Base-by-base conservation (phyloP, 129 eudicot genomes). In the Kitagawia praeruptora region DNA sequence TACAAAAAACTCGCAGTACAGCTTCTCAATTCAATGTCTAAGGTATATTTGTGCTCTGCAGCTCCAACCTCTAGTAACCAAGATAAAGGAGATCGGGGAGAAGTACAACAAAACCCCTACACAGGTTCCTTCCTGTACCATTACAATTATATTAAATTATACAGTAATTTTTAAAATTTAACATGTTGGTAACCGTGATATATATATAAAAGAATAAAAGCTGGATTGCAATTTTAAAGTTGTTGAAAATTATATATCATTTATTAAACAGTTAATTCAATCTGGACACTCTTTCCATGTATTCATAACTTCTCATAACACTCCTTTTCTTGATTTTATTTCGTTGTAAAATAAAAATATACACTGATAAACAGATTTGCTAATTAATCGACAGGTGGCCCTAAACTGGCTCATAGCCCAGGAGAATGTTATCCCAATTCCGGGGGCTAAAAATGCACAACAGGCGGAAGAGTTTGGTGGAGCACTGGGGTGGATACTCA, bases 321-420 rank as follows among this genome's bases (percentile, higher is more conserved):
- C 3, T 53, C 10, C 11, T 53, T 10, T 19, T 21, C 27, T 53
- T n/a, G 15, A 76, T 34, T 16, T 64, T 0, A 23, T 23, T 18
- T 66, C 3, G n/a, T n/a, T n/a, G n/a, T n/a, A n/a, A n/a, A n/a
- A n/a, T 27, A 31, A 1, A 31, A 5, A 31, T 31, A 13, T 31
- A 27, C 0, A 4, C 0, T 9, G 14, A 19, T 54, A 67, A 5
- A 25, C 18, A 12, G 15, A 47, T 47, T 16, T 63, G 46, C 10
- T 11, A 14, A 12, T 14, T 70, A 49, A 54, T 69, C 2, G 61
- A 75, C 90, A 95, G 98, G 98, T 96, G 66, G 99, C 91, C 66
- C 95, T 96, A 37, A 96, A 96, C 79, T 96, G 99, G 99, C 83
- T 96, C 9, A 89, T 96, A 79, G 98, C 97, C 39, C 99, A 96